Evolutionary conservation across 495 filamentous ascomycete genomes (phyloP), one percentile per base, ranked within the genome.

Genomic region (Aspergillus leporis): DNA sequence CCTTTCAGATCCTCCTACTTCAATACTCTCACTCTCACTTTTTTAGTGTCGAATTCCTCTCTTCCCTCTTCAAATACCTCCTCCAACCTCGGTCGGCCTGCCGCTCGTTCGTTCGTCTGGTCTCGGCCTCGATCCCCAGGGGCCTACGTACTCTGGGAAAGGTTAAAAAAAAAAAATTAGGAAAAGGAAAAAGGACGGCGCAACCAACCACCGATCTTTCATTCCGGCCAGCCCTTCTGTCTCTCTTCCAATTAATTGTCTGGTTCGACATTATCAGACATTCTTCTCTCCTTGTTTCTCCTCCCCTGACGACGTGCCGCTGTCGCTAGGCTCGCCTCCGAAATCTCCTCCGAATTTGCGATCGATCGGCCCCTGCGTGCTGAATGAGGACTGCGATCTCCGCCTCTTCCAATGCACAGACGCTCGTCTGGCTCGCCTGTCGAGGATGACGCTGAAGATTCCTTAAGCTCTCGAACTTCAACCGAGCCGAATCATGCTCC

Each of bases 321-420:
- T 34, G 14, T 53, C 51, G 51, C 28, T 53, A 14, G 28, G 21
- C 51, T 53, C 12, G n/a, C 31, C 55, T 23, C 31, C 31, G 34
- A 28, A 38, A 9, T 16, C 46, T 30, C 18, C 38, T n/a, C 31
- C 55, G 13, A 58, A 32, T 31, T 51, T 31, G 46, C 48, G 48
- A 51, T 58, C 55, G 55, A 40, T 31, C 40, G 23, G 34, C 50
- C 45, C 53, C 14, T 62, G 58, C 68, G 65, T 66, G 62, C 73
- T 77, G 73, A 67, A 77, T 77, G 75, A 76, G 70, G 58, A 51
- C 55, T 56, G 58, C 59, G 66, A 67, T 58, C 60, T 68, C 67
- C 67, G 71, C 66, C 63, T 72, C 71, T 71, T 78, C 75, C 67
- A 78, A 80, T 80, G 77, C 77, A 76, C 73, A 78, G 76, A 76